A percentile compares a stretch with the other conserved stretches of the same genome.
Evolutionary conservation across 106 monocot genomes (phyloP).

Genomic region (Dioscorea alata): DNA sequence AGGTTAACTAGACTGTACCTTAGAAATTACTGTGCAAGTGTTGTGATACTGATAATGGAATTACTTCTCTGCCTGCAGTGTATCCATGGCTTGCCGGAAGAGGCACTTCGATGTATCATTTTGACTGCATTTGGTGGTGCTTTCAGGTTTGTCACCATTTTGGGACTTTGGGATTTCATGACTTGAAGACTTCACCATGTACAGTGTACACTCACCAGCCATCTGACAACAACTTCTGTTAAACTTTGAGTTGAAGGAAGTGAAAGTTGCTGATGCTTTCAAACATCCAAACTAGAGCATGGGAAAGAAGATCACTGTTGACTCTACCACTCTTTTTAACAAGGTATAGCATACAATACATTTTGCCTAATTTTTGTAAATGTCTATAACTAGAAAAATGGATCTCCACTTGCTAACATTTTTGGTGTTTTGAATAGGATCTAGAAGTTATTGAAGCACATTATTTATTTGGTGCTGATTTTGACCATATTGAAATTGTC

Average conservation of each 20-base stretch:
- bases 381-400: background rate
- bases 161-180: no score
- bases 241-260: constrained; percentile 70
- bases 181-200: no score
- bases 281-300: constrained; percentile 96
- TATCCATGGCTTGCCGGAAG: constrained; percentile 93
- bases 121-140: constrained; percentile 95
- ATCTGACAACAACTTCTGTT: no score
- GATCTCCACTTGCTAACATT: no score
- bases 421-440: constrained; percentile 39
- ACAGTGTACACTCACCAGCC: no score
- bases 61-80: constrained; percentile 39
- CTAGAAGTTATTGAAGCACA: no score
- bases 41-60: background rate
- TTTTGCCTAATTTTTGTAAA: background rate
- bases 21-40: no score
- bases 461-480: no score
- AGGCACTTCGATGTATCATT: constrained; percentile 86
- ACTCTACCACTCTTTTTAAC: constrained; percentile 96
- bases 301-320: constrained; percentile 99
- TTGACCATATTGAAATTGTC: no score
- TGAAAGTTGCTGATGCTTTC: constrained; percentile 95
- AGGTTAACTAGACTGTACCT: no score
- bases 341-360: constrained; percentile 53
- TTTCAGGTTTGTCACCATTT: constrained; percentile 49